These are phyloP conservation scores for Trichophyton verrucosum DNA, from an alignment of 2,329 filamentous ascomycete genomes.

Conservation along the genomic window DNA sequence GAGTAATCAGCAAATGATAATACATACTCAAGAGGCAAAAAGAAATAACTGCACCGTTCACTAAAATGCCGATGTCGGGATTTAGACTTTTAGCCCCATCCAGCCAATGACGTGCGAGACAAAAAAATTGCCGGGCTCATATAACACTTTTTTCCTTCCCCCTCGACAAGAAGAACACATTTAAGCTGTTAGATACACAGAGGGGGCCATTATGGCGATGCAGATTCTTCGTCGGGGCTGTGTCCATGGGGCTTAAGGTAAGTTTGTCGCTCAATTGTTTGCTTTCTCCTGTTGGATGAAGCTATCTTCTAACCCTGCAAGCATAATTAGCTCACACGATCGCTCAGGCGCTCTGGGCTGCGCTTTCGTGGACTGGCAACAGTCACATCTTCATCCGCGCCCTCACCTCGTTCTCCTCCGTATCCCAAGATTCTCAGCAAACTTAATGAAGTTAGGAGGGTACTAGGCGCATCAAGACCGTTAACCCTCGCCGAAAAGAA, in stretches of 20 bases:
- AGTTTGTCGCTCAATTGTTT: neutral
- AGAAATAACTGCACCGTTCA: no score
- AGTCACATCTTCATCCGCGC: constrained; percentile 5
- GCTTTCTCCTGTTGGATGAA: neutral
- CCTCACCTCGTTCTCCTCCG: constrained; percentile 50
- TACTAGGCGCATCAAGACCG: constrained; percentile 51
- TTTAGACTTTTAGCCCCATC: neutral
- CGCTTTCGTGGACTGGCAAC: constrained; percentile 12
- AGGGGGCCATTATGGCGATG: constrained; percentile 3
- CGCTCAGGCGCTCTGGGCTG: neutral
- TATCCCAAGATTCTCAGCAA: constrained; percentile 72
- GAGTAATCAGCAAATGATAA: neutral
- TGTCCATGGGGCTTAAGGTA: neutral
- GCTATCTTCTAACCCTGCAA: constrained; percentile 1
- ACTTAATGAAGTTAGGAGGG: constrained; percentile 59
- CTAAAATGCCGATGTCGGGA: neutral
- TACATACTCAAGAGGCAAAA: no score
- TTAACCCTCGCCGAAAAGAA: constrained; percentile 97
- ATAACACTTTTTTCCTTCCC: neutral
- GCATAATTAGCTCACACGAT: constrained; percentile 9
- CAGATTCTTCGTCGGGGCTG: constrained; percentile 1
- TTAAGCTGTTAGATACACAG: neutral
- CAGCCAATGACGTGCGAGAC: constrained; percentile 5
- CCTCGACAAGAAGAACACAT: neutral
- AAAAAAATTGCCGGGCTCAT: neutral